These are phyloP conservation scores for Candolleomyces eurysporus DNA, from an alignment of 768 basidiomycete species.

Conservation along the genomic window DNA sequence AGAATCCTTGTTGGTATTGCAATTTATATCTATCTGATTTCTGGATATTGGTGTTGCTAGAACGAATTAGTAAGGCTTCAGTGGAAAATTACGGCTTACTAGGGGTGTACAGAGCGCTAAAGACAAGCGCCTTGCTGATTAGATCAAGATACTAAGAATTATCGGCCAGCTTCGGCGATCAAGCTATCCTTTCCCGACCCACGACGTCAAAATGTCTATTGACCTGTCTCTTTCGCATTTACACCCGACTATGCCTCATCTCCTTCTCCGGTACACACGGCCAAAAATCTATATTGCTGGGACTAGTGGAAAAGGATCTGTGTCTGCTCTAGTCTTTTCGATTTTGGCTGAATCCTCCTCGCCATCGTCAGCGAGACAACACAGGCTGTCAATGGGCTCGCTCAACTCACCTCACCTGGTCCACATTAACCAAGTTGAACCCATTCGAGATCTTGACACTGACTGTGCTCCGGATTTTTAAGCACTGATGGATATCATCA, in stretches of 20 bases:
- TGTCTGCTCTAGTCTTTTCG: conserved; percentile 78
- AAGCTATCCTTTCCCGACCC: not conserved
- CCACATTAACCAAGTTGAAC: conserved; percentile 56
- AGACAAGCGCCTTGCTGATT: too few relatives aligned
- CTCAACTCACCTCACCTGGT: conserved; percentile 95
- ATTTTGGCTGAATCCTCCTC: conserved; percentile 29
- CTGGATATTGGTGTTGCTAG: too few relatives aligned
- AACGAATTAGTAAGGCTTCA: too few relatives aligned
- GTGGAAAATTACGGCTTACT: too few relatives aligned
- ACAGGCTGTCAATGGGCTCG: conserved; percentile 60
- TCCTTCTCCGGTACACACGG: conserved; percentile 58
- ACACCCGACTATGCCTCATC: conserved; percentile 42
- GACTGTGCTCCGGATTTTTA: conserved; percentile 76
- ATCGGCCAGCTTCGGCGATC: not conserved
- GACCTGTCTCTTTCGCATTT: conserved; percentile 67
- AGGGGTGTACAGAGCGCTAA: too few relatives aligned
- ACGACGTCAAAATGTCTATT: conserved; percentile 50
- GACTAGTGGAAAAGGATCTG: conserved; percentile 97
- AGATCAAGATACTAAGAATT: not conserved
- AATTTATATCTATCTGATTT: too few relatives aligned
- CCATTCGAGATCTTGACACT: conserved; percentile 88
- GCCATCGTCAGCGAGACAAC: conserved; percentile 47
- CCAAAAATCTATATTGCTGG: conserved; percentile 92
- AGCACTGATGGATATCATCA: conserved; percentile 64
- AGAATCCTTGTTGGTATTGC: too few relatives aligned